phyloP scores from a whole-genome alignment of 495 filamentous ascomycete genomes.

The Tuber brumale region DNA sequence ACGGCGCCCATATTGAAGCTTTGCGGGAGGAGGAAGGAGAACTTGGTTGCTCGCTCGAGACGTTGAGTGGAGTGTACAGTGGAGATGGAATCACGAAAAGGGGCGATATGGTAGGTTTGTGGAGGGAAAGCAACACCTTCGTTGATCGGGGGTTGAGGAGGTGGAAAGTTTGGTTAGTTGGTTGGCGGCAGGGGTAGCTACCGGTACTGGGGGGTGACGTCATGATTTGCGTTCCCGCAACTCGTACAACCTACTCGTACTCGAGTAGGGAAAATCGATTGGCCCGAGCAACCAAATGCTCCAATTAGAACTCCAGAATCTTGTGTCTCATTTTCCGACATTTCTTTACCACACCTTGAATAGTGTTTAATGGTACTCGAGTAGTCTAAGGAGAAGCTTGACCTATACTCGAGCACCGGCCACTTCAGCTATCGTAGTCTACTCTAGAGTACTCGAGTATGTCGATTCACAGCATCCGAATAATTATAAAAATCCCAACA shows the following conservation, averaged over 20 bases:
- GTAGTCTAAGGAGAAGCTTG: no score
- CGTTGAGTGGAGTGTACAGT: background rate
- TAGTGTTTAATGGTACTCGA: background rate
- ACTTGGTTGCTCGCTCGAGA: background rate
- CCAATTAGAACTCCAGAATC: background rate
- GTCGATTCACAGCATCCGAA: background rate
- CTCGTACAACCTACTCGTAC: no score
- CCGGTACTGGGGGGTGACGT: background rate
- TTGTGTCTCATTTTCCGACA: background rate
- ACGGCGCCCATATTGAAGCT: slow-evolving; percentile 48
- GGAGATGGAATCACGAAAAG: background rate
- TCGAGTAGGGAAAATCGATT: background rate
- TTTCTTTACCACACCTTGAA: background rate
- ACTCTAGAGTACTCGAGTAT: no score
- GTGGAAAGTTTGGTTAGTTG: background rate
- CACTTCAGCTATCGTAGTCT: no score
- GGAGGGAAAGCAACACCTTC: background rate
- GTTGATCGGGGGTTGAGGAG: background rate
- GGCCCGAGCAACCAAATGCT: background rate
- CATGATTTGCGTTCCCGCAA: background rate
- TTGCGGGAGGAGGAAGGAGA: background rate
- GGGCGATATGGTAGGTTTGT: background rate
- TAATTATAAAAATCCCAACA: background rate
- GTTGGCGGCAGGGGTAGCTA: background rate
- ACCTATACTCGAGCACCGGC: no score